Percentiles rank a stretch among this genome's conserved stretches.
Conservation (phyloP, 2,329 filamentous ascomycete genomes). For the Clonostachys solani region DNA sequence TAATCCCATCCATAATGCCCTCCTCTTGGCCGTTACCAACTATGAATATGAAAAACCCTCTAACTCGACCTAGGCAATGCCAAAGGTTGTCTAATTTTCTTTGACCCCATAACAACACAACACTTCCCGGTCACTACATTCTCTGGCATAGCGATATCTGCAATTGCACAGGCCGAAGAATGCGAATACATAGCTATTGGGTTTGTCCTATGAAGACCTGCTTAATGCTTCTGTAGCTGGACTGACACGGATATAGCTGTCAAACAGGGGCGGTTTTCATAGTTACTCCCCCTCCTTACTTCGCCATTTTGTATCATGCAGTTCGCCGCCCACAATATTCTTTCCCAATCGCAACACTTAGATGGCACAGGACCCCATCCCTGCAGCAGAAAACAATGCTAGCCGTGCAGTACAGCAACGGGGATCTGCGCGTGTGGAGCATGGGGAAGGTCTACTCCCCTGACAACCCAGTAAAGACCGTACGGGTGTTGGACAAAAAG, state of each 20-base stretch:
- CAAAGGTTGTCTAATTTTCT: slow-evolving; percentile 89
- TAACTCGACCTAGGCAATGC: slow-evolving; percentile 64
- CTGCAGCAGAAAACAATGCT: slow-evolving; percentile 98
- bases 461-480: slow-evolving; percentile 78
- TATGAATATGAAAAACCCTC: not conserved
- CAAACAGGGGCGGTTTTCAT: slow-evolving; percentile 92
- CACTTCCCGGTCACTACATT: slow-evolving; percentile 89
- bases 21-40: not conserved
- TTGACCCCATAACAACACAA: slow-evolving; percentile 92
- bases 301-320: slow-evolving; percentile 83
- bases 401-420: slow-evolving; percentile 85
- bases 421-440: slow-evolving; percentile 94
- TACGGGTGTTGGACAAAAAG: slow-evolving; percentile 76
- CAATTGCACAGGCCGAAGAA: slow-evolving; percentile 82
- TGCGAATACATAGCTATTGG: slow-evolving; percentile 95
- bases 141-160: slow-evolving; percentile 88
- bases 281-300: slow-evolving; percentile 82
- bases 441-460: slow-evolving; percentile 74
- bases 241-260: slow-evolving; percentile 54
- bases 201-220: slow-evolving; percentile 39
- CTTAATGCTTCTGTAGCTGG: not conserved
- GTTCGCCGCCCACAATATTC: slow-evolving; percentile 76
- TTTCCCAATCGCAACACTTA: slow-evolving; percentile 79
- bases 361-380: slow-evolving; percentile 95
- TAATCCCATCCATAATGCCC: too few species aligned